phyloP scores from a whole-genome alignment of 345 rosid genomes.

The Lenwebbia sp. region DNA sequence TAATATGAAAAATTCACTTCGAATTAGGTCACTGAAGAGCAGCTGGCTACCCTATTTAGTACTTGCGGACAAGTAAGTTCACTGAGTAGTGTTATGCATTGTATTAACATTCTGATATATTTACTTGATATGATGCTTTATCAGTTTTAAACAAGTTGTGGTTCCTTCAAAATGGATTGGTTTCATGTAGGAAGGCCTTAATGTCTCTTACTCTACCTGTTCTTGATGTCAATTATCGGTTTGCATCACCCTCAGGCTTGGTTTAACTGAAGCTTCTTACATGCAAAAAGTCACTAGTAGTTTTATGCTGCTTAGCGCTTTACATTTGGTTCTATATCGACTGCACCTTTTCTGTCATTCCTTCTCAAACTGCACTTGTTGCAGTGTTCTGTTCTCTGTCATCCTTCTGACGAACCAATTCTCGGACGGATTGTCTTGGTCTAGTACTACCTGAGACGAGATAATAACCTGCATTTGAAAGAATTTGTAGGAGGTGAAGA shows the following conservation, averaged over 20 bases:
- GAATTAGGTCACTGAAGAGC: constrained; percentile 77
- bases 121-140: neutral
- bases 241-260: neutral
- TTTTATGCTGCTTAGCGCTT: neutral
- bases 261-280: neutral
- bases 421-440: neutral
- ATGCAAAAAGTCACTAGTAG: neutral
- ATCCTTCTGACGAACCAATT: neutral
- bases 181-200: neutral
- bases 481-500: neutral
- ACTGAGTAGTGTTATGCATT: neutral
- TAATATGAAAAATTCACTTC: neutral
- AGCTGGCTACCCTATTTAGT: constrained; percentile 71
- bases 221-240: neutral
- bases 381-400: neutral
- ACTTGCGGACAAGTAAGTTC: constrained; percentile 70
- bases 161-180: neutral
- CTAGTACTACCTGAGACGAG: neutral
- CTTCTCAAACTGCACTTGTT: neutral
- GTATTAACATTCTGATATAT: neutral
- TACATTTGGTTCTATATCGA: neutral
- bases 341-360: neutral
- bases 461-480: neutral
- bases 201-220: neutral
- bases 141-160: neutral